These are phyloP conservation scores for Cryphonectria carpinicola DNA, from an alignment of 2,329 filamentous ascomycete genomes.

Conservation along the genomic window DNA sequence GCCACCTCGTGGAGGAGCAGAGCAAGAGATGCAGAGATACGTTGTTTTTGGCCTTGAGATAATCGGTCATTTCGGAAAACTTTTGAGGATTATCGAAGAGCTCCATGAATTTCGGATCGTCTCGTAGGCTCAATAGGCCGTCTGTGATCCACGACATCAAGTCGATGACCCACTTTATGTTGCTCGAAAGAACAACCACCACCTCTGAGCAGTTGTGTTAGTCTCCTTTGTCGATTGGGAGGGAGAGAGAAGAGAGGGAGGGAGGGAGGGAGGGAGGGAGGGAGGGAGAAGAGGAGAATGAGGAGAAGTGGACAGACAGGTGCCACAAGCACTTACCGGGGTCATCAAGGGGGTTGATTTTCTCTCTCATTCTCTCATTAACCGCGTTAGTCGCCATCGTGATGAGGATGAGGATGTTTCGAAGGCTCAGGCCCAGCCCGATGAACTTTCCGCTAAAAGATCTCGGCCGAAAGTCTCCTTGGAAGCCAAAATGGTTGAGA, in stretches of 20 bases:
- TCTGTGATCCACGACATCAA: conserved; percentile 67
- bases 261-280: too few species aligned
- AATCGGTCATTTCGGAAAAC: conserved; percentile 53
- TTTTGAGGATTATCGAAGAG: conserved; percentile 51
- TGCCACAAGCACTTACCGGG: conserved; percentile 49
- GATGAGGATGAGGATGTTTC: conserved; percentile 70
- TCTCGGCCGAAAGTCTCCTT: conserved; percentile 63
- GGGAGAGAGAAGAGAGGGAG: too few species aligned
- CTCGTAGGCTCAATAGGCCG: conserved; percentile 58
- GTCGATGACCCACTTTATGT: conserved; percentile 78
- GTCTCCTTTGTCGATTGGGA: not conserved
- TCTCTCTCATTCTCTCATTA: conserved; percentile 54
- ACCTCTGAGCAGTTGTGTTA: conserved; percentile 57
- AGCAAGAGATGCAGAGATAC: conserved; percentile 68
- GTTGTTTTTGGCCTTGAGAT: conserved; percentile 59
- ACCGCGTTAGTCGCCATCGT: conserved; percentile 65
- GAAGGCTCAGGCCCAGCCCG: conserved; percentile 74
- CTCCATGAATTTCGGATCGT: conserved; percentile 55
- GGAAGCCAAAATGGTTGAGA: conserved; percentile 77
- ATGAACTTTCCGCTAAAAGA: conserved; percentile 74
- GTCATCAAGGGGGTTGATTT: conserved; percentile 65
- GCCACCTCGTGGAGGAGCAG: conserved; percentile 73
- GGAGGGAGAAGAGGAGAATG: conserved; percentile 2
- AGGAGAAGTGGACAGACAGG: not conserved
- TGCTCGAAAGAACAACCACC: conserved; percentile 72